Conservation (phyloP, 2,329 filamentous ascomycete genomes). For the Cercospora sp. region DNA sequence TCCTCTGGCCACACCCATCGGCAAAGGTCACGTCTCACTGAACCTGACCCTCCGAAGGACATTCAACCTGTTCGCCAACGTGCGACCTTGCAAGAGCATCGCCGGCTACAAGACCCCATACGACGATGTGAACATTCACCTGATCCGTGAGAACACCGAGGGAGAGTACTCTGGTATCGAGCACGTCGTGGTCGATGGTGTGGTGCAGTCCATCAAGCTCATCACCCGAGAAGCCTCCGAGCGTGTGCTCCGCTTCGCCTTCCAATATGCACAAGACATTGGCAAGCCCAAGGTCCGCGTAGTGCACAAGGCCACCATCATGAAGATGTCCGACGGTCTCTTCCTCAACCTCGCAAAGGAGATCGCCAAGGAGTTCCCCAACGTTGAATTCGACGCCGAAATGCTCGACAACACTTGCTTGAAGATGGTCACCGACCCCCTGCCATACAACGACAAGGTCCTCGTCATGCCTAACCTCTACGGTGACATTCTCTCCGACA, state of each 20-base stretch:
- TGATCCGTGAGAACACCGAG: slow-evolving; percentile 99
- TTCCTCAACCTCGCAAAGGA: slow-evolving; percentile 87
- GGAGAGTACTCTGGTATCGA: slow-evolving; percentile 99
- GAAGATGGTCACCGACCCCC: slow-evolving; percentile 96
- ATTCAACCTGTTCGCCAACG: slow-evolving; percentile 99
- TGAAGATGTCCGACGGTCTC: slow-evolving; percentile 99
- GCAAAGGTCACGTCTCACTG: slow-evolving; percentile 98
- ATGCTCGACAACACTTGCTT: slow-evolving; percentile 98
- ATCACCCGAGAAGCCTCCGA: slow-evolving; percentile 94
- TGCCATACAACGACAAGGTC: slow-evolving; percentile 98
- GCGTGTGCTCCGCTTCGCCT: slow-evolving; percentile 93
- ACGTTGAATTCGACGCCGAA: slow-evolving; percentile 95
- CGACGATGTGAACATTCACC: slow-evolving; percentile 92
- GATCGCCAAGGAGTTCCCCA: slow-evolving; percentile 91
- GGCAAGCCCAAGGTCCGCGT: slow-evolving; percentile 96
- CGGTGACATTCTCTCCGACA: slow-evolving; percentile 98
- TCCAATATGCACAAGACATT: slow-evolving; percentile 93
- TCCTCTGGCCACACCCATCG: slow-evolving; percentile 94
- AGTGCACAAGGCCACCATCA: slow-evolving; percentile 99
- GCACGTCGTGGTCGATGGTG: slow-evolving; percentile 95
- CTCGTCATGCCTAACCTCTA: slow-evolving; percentile 97
- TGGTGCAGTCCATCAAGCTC: slow-evolving; percentile 99
- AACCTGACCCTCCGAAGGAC: slow-evolving; percentile 98
- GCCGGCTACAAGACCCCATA: slow-evolving; percentile 98
- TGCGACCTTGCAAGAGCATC: slow-evolving; percentile 95